Base-by-base conservation (phyloP, 208 protist genomes). In the Acanthamoeba sp. region DNA sequence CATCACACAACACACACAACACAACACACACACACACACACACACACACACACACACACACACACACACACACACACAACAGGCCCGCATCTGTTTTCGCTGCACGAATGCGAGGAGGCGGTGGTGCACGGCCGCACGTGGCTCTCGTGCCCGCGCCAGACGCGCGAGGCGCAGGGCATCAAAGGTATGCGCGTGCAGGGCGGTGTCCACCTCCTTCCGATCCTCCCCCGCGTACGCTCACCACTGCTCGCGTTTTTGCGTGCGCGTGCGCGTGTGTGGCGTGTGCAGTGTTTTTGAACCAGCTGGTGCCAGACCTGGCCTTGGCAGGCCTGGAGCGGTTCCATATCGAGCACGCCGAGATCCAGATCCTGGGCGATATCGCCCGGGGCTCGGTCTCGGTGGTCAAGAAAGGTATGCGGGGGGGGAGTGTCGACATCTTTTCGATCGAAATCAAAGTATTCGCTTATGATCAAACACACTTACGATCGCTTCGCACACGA, bases 291-390 rank as follows among this genome's bases (percentile, higher is more conserved):
- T 91, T 91, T 71, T 42, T 91, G 52, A 91, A 71, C 9, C 85
- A 91, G 85, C 57, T 91, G n/a, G 85, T 91, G 85, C 85, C 85
- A 7, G 85, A 91, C 55, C 20, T 91, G 18, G 29, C 85, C 7
- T 12, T 91, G 50, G 85, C 85, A 5, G 85, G 52, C 2, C 38
- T 91, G 20, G 85, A 91, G 85, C 57, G 85, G 22, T 71, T 45
- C 22, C 36, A 91, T n/a, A 62, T 91, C 36, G 50, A 88, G 40
- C 24, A 88, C 78, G 27, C 45, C 42, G 45, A 88, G 45, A 88
- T 88, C 16, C 40, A 34, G 45, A 88, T 88, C 42, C 12, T 34
- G 38, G 40, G 45, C 45, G 45, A 62, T n/a, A 55, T 88, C 78
- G 40, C 78, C 50, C 78, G 50, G 16, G 78, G 78, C 24, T 62